These are phyloP conservation scores for Salix caprea DNA, from an alignment of 345 rosid species.

Conservation along the genomic window DNA sequence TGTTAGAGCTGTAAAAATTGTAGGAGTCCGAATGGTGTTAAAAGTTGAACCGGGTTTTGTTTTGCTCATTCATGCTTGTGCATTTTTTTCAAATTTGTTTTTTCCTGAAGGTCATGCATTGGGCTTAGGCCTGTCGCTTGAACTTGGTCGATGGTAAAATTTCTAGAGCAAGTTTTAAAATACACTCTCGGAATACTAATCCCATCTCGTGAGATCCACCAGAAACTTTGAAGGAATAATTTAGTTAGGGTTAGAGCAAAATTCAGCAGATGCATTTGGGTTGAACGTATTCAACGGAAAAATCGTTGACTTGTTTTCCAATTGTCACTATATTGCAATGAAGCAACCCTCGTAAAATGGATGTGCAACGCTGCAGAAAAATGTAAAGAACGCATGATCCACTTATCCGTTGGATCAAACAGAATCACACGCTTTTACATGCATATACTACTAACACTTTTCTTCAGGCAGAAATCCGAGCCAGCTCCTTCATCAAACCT, in stretches of 20 bases:
- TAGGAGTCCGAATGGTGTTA: background rate
- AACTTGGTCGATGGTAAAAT: too few relatives aligned
- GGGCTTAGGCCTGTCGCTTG: too few relatives aligned
- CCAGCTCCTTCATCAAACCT: background rate
- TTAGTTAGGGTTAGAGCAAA: too few relatives aligned
- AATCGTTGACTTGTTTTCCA: too few relatives aligned
- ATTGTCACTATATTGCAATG: too few relatives aligned
- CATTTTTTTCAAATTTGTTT: background rate
- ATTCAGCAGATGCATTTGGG: too few relatives aligned
- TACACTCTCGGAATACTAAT: too few relatives aligned
- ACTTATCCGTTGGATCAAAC: background rate
- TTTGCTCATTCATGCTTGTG: background rate
- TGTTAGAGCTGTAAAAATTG: constrained; percentile 6
- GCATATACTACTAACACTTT: background rate
- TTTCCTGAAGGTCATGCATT: too few relatives aligned
- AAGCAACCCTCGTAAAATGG: background rate
- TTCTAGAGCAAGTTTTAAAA: too few relatives aligned
- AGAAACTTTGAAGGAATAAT: too few relatives aligned
- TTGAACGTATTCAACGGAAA: too few relatives aligned
- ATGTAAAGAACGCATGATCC: background rate
- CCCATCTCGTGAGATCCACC: too few relatives aligned
- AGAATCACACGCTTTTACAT: background rate
- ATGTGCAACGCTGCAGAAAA: background rate
- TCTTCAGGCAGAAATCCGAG: background rate
- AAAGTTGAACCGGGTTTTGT: background rate